Evolutionary conservation across 805 yeast species (phyloP), one percentile per base, ranked within the genome.

Genomic region (Brettanomyces naardenensis): DNA sequence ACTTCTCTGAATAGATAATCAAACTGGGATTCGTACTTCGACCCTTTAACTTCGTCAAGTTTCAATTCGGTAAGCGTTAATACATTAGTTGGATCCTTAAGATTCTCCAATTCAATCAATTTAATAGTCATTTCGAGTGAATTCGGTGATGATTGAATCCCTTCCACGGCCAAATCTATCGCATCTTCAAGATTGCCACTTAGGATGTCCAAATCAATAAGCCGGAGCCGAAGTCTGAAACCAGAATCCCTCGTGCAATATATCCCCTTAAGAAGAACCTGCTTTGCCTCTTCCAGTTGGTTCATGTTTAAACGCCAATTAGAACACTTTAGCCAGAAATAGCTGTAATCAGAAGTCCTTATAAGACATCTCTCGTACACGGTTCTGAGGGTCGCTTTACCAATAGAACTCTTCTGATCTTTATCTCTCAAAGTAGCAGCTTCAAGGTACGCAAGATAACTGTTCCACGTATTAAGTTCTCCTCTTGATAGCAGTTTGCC

Each of bases 381-480:
- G 11, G 67, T 62, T 11, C 48, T 50, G 5, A 58, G 46, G 22
- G 54, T 52, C 29, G 52, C 37, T 5, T 43, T 40, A 1, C 38
- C 29, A 14, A 49, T 37, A 28, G 50, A 53, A 3, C 43, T 31
- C 15, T 47, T 55, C 28, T 46, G 50, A 4, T 38, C 43, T 1
- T 52, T 42, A 5, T 38, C 21, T 33, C 48, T 53, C 17, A 58
- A 36, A 14, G 44, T 48, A 30, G 47, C 31, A 6, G 49, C 51
- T 45, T 80, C 86, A 27, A 75, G 58, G 40, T 65, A 73, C 44
- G 68, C 69, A 27, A 82, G 48, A 53, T 80, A 86, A 21, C 62
- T 54, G 37, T 68, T 72, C 77, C 95, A 81, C 9, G 60, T 63
- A 15, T 68, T 70, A 17, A 80, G 49, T 45, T 81, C 83, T 49